A percentile compares a stretch with the other conserved stretches of the same genome.
phyloP scores from a whole-genome alignment of 2,329 filamentous ascomycete genomes.

The Coniella vitis region DNA sequence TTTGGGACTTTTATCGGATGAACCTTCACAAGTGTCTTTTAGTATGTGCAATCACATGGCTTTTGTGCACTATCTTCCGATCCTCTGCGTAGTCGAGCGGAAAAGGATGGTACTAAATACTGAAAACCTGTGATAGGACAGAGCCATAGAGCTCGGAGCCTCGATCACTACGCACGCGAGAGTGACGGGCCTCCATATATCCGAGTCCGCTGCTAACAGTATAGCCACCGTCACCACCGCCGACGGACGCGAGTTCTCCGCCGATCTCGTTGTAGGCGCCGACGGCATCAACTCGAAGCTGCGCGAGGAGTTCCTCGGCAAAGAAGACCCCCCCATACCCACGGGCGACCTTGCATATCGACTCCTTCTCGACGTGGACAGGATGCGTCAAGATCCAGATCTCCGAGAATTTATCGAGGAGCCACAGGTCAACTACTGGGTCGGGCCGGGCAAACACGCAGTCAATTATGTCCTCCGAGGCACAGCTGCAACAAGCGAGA shows the following conservation, averaged over 20 bases:
- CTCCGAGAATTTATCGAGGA: slow-evolving; percentile 36
- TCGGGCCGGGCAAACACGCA: slow-evolving; percentile 44
- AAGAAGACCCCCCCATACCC: slow-evolving; percentile 36
- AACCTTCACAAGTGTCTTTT: slow-evolving; percentile 43
- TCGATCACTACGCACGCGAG: slow-evolving; percentile 36
- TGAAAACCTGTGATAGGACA: slow-evolving; percentile 18
- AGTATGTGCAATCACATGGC: not conserved
- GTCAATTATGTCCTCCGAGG: slow-evolving; percentile 45
- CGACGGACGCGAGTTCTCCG: slow-evolving; percentile 29
- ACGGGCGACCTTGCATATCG: slow-evolving; percentile 46
- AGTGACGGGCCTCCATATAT: slow-evolving; percentile 24
- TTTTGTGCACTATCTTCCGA: not conserved
- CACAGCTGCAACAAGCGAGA: slow-evolving; percentile 1
- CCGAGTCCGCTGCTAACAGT: not conserved
- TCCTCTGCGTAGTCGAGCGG: not conserved
- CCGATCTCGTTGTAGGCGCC: slow-evolving; percentile 40
- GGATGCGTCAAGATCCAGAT: slow-evolving; percentile 39
- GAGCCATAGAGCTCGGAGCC: slow-evolving; percentile 41
- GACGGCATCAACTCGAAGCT: slow-evolving; percentile 41
- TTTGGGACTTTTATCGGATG: slow-evolving; percentile 49
- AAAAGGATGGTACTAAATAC: not conserved
- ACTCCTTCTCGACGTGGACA: slow-evolving; percentile 36
- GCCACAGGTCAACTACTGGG: slow-evolving; percentile 45
- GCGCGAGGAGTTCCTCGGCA: slow-evolving; percentile 36
- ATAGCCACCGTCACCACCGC: slow-evolving; percentile 30